Conservation (phyloP, 2,329 filamentous ascomycete genomes). For the Cordyceps tenuipes region DNA sequence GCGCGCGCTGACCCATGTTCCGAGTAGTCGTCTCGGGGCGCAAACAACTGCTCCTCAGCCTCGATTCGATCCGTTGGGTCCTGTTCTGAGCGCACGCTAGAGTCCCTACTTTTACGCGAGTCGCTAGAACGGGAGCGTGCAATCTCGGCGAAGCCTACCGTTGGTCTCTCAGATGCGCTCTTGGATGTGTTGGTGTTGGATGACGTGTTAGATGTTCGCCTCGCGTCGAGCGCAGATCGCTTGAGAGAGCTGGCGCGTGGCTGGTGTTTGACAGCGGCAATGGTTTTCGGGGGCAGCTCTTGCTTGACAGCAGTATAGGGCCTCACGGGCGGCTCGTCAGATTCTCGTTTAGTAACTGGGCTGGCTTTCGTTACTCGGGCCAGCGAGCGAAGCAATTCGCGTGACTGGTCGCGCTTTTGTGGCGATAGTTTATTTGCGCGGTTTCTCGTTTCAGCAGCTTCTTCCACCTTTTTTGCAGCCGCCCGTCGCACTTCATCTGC, state of each 20-base stretch:
- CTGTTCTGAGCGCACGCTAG: slow-evolving; percentile 41
- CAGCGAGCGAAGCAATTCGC: slow-evolving; percentile 41
- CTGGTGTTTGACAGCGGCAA: no score
- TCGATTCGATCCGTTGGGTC: slow-evolving; percentile 51
- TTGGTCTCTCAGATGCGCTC: slow-evolving; percentile 23
- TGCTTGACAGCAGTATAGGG: background rate
- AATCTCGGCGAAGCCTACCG: slow-evolving; percentile 40
- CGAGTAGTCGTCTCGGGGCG: slow-evolving; percentile 44
- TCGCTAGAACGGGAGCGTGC: slow-evolving; percentile 36
- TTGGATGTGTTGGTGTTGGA: slow-evolving; percentile 9
- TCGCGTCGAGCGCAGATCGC: background rate
- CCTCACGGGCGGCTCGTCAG: background rate
- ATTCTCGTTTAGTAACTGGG: slow-evolving; percentile 25
- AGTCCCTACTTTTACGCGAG: slow-evolving; percentile 39
- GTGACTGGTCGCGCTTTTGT: slow-evolving; percentile 31
- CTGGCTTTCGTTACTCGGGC: slow-evolving; percentile 40
- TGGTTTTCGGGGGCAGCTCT: background rate
- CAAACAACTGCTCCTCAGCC: slow-evolving; percentile 49
- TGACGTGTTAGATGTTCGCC: slow-evolving; percentile 2
- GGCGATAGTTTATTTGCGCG: slow-evolving; percentile 15
- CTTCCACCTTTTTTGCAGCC: background rate
- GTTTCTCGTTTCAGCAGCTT: slow-evolving; percentile 6
- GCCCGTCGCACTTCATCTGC: slow-evolving; percentile 3
- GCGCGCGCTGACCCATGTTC: slow-evolving; percentile 46
- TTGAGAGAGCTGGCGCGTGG: slow-evolving; percentile 7